A percentile compares a stretch with the other conserved stretches of the same genome.
Evolutionary conservation across 306 rosid species (phyloP).

Genomic region (Gastrolobium villosum): DNA sequence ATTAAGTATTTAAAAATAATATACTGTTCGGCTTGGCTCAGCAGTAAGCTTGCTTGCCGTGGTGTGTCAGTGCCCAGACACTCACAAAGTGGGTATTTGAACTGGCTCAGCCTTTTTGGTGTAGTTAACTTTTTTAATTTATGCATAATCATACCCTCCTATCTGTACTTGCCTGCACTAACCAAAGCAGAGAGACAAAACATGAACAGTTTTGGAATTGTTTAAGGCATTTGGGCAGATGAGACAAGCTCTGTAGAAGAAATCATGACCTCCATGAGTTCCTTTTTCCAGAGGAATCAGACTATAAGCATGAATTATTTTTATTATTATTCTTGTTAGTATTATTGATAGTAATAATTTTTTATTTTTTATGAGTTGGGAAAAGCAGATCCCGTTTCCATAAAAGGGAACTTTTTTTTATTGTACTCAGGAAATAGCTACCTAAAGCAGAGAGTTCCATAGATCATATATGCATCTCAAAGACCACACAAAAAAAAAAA

Average conservation of each 20-base stretch:
- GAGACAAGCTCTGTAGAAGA: conserved; percentile 80
- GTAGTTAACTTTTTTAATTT: conserved; percentile 25
- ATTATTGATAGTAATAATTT: conserved; percentile 16
- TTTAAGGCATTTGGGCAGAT: conserved; percentile 65
- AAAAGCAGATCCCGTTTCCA: conserved; percentile 91
- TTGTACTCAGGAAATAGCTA: conserved; percentile 82
- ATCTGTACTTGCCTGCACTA: conserved; percentile 68
- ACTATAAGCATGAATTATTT: conserved; percentile 45
- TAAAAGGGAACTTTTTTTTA: conserved; percentile 74
- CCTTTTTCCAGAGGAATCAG: conserved; percentile 63
- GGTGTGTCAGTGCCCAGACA: no score
- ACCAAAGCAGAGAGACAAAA: conserved; percentile 66
- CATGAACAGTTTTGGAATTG: conserved; percentile 66
- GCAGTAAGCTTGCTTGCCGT: no score
- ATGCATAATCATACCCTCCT: conserved; percentile 65
- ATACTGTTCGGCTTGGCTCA: no score
- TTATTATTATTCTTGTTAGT: background rate
- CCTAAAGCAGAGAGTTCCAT: conserved; percentile 89
- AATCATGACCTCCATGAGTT: conserved; percentile 80
- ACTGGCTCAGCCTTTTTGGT: no score
- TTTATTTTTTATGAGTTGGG: conserved; percentile 59
- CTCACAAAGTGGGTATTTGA: no score
- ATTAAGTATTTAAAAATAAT: conserved; percentile 13
- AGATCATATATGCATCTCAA: conserved; percentile 64
- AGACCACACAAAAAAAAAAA: conserved; percentile 45